Evolutionary conservation across 2,329 filamentous ascomycete species (phyloP).

Genomic region (Teratosphaeria destructans): DNA sequence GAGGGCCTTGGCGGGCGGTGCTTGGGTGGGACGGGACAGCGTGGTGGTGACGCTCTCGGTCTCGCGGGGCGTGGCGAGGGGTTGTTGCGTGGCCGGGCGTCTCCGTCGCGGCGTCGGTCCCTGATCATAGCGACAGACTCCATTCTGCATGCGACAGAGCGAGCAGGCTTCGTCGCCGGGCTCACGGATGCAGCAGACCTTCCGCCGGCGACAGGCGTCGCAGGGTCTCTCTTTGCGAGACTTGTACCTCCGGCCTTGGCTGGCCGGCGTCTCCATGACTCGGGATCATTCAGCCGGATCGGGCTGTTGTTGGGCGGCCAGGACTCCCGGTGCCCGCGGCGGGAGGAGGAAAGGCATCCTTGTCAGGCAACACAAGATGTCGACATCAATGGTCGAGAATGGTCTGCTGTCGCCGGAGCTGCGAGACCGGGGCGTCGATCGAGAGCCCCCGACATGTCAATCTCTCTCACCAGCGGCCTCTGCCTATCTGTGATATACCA

Average conservation of each 20-base stretch:
- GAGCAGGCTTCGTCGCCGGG: conserved; percentile 14
- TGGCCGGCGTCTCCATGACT: background rate
- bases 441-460: background rate
- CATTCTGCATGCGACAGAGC: conserved; percentile 12
- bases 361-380: background rate
- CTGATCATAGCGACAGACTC: conserved; percentile 11
- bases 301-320: background rate
- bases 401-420: background rate
- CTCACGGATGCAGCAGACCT: conserved; percentile 15
- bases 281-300: background rate
- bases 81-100: conserved; percentile 3
- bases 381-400: background rate
- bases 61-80: conserved; percentile 1
- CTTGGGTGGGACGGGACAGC: background rate
- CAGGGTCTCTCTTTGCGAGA: conserved; percentile 15
- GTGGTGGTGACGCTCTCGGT: background rate
- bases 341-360: background rate
- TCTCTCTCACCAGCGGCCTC: background rate
- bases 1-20: background rate
- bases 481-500: background rate
- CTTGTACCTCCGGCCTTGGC: conserved; percentile 13
- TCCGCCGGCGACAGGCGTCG: conserved; percentile 6
- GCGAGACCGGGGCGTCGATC: background rate
- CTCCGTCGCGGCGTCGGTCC: conserved; percentile 13
- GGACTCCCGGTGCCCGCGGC: background rate